These are phyloP conservation scores for Xerophyta viscosa DNA, from an alignment of 106 monocot species.

Conservation along the genomic window DNA sequence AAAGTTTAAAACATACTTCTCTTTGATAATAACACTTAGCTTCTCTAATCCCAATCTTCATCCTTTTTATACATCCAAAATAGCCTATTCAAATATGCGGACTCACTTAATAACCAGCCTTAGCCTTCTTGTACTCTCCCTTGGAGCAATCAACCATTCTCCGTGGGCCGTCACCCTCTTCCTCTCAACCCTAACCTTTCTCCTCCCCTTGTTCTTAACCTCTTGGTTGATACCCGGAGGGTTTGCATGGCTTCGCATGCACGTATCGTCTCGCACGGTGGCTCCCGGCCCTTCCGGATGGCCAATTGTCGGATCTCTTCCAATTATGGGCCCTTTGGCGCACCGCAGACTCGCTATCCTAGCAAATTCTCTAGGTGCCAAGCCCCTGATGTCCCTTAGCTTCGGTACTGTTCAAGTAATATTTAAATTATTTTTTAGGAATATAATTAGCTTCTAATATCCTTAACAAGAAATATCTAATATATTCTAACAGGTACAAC, in stretches of 20 bases:
- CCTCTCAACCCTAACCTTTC: slow-evolving; percentile 10
- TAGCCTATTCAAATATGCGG: neutral
- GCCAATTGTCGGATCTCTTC: slow-evolving; percentile 47
- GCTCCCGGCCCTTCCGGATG: slow-evolving; percentile 40
- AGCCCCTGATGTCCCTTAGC: slow-evolving; percentile 47
- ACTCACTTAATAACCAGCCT: slow-evolving; percentile 5
- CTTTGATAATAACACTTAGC: neutral
- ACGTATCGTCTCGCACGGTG: neutral
- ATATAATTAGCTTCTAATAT: no score
- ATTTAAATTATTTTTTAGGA: no score
- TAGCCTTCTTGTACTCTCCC: slow-evolving; percentile 9
- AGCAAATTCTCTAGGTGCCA: slow-evolving; percentile 17
- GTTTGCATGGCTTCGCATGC: slow-evolving; percentile 25
- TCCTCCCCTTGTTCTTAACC: slow-evolving; percentile 9
- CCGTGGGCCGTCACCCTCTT: slow-evolving; percentile 5
- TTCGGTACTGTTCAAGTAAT: no score
- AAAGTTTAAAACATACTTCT: neutral
- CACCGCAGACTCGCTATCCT: slow-evolving; percentile 47
- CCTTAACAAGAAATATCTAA: no score
- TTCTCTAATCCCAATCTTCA: neutral
- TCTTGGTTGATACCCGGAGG: slow-evolving; percentile 31
- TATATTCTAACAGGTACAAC: no score
- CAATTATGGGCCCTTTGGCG: slow-evolving; percentile 34
- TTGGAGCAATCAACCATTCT: slow-evolving; percentile 5
- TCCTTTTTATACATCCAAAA: neutral